Evolutionary conservation across 352 stramenopile species (phyloP).

Genomic region (Globisporangium recalcitrans): DNA sequence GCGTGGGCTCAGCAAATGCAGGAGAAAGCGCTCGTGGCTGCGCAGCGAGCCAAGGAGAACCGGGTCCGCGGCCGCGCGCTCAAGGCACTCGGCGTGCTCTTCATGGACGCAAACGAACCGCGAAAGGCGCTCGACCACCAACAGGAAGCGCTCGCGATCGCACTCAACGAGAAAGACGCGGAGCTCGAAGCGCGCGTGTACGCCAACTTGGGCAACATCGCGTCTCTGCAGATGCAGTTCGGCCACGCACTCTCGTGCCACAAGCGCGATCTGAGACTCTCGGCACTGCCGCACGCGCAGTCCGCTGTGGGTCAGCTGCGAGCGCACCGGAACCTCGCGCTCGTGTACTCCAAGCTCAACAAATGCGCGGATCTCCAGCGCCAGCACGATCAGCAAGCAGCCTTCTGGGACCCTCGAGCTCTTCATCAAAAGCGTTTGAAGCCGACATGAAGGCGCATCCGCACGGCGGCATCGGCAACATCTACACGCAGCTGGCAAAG

Average conservation of each 20-base stretch:
- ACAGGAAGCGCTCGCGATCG: conserved; percentile 54
- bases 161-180: conserved; percentile 34
- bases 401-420: conserved; percentile 19
- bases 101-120: conserved; percentile 41
- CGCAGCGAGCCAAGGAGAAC: conserved; percentile 30
- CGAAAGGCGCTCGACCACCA: conserved; percentile 47
- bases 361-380: conserved; percentile 28
- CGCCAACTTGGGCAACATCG: conserved; percentile 76
- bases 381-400: conserved; percentile 34
- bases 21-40: conserved; percentile 41
- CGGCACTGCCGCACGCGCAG: conserved; percentile 34
- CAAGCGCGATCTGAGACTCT: conserved; percentile 48
- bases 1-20: conserved; percentile 40
- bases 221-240: conserved; percentile 42
- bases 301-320: conserved; percentile 48
- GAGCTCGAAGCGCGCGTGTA: conserved; percentile 74
- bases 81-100: conserved; percentile 63
- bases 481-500: conserved; percentile 48
- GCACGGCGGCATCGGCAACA: conserved; percentile 46
- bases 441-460: conserved; percentile 44
- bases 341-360: conserved; percentile 56
- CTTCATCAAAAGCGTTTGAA: conserved; percentile 26
- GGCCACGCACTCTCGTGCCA: conserved; percentile 57
- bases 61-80: conserved; percentile 46
- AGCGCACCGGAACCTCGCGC: conserved; percentile 64